These are phyloP conservation scores for Tinospora cordifolia DNA, from an alignment of 164 flowering plant species.

Conservation along the genomic window DNA sequence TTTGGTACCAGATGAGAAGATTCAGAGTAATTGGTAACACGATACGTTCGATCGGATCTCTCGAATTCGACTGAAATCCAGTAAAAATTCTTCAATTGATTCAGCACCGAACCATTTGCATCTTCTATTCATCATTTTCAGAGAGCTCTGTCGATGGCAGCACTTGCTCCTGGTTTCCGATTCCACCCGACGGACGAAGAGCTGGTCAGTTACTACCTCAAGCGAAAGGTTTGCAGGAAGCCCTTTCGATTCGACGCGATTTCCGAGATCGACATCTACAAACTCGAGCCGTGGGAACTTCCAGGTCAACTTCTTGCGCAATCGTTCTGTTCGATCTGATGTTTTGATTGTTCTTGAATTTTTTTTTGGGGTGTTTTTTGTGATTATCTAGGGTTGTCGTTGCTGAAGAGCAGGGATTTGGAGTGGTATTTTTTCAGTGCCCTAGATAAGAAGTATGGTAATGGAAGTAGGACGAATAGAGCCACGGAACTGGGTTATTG, in stretches of 20 bases:
- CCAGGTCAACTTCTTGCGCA: slow-evolving; percentile 28
- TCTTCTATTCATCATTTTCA: neutral
- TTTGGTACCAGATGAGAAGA: no score
- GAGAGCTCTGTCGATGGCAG: slow-evolving; percentile 6
- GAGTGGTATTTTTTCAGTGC: slow-evolving; percentile 84
- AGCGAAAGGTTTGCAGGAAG: slow-evolving; percentile 35
- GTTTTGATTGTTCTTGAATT: neutral
- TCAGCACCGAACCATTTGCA: neutral
- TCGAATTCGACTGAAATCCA: neutral
- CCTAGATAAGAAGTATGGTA: slow-evolving; percentile 63
- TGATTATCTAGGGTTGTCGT: slow-evolving; percentile 35
- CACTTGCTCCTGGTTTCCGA: slow-evolving; percentile 61
- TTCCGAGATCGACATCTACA: slow-evolving; percentile 59
- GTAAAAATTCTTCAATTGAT: neutral
- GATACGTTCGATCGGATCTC: neutral
- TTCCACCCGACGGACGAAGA: slow-evolving; percentile 41
- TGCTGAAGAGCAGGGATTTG: slow-evolving; percentile 54
- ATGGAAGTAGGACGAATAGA: slow-evolving; percentile 57
- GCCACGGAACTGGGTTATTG: slow-evolving; percentile 74
- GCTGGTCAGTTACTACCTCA: slow-evolving; percentile 26
- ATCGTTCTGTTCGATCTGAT: neutral
- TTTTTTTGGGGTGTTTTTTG: neutral
- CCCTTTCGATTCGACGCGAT: slow-evolving; percentile 49
- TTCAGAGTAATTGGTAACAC: neutral
- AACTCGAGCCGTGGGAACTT: slow-evolving; percentile 66